These are phyloP conservation scores for Trypanosomatidae sp. DNA, from an alignment of 208 protist species.

Conservation along the genomic window DNA sequence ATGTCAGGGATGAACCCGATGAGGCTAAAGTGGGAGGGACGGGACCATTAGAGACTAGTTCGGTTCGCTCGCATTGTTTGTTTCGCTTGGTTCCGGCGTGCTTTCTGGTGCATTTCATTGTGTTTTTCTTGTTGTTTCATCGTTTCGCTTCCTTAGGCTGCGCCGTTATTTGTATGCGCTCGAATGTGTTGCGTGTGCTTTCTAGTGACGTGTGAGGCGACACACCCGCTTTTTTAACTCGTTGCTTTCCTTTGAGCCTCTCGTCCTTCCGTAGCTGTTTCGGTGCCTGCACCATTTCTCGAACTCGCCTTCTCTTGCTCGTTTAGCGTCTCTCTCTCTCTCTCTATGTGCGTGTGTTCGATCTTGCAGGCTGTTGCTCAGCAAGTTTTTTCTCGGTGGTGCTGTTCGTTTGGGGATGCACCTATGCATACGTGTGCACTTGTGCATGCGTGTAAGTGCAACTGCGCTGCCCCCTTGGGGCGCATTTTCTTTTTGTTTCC, in stretches of 20 bases:
- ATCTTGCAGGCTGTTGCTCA: not conserved
- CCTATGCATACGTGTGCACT: not conserved
- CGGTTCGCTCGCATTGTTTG: not conserved
- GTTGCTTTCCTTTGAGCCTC: no score
- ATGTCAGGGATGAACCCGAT: not conserved
- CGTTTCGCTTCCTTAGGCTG: not conserved
- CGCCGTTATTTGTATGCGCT: not conserved
- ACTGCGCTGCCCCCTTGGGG: no score
- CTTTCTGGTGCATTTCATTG: not conserved
- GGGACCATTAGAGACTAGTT: no score
- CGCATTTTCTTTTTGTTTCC: not conserved
- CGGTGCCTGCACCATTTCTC: not conserved
- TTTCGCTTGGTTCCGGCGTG: not conserved
- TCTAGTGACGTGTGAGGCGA: not conserved
- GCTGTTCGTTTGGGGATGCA: not conserved
- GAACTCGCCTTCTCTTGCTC: not conserved
- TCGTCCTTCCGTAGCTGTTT: not conserved
- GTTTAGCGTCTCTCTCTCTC: not conserved
- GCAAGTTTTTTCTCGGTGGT: not conserved
- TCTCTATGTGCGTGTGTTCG: not conserved
- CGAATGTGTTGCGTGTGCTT: not conserved
- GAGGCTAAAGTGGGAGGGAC: not conserved
- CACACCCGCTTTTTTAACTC: not conserved
- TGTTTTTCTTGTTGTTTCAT: not conserved
- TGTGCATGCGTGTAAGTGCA: not conserved